phyloP scores from a whole-genome alignment of 225 moss, liverwort and hornwort species.

The Asterella californica region DNA sequence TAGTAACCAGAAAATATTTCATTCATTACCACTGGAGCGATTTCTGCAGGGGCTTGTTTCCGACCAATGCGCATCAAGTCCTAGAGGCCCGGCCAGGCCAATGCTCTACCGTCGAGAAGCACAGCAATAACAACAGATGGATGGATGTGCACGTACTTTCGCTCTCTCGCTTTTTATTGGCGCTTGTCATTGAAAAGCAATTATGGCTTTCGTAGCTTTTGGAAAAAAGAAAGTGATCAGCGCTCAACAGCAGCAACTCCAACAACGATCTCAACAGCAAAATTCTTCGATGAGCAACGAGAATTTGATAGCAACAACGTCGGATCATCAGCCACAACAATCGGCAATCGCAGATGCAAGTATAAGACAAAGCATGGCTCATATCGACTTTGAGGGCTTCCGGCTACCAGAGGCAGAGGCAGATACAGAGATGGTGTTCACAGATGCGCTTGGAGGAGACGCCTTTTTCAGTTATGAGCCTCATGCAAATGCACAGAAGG shows the following conservation, averaged over 20 bases:
- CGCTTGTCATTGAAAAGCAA: conserved; percentile 2
- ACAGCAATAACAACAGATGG: background rate
- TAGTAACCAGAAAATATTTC: no score
- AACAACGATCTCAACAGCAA: background rate
- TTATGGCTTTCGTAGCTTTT: conserved; percentile 44
- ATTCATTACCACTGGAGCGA: no score
- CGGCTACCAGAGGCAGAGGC: conserved; percentile 15
- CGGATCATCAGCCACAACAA: conserved; percentile 4
- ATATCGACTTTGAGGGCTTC: conserved; percentile 20
- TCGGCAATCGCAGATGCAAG: background rate
- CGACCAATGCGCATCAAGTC: no score
- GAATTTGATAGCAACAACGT: background rate
- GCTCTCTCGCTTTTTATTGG: background rate
- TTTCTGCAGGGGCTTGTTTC: no score
- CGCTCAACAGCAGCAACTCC: conserved; percentile 13
- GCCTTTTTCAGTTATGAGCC: conserved; percentile 12
- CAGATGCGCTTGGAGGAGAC: background rate
- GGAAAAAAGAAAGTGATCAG: conserved; percentile 34
- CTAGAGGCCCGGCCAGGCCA: no score
- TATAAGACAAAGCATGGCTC: background rate
- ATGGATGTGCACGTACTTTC: background rate
- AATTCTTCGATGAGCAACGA: background rate
- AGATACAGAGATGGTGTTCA: background rate
- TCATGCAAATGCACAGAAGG: conserved; percentile 15
- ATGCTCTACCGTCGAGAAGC: no score